These are phyloP conservation scores for Aphanomyces astaci DNA, from an alignment of 352 stramenopile species.

Conservation along the genomic window DNA sequence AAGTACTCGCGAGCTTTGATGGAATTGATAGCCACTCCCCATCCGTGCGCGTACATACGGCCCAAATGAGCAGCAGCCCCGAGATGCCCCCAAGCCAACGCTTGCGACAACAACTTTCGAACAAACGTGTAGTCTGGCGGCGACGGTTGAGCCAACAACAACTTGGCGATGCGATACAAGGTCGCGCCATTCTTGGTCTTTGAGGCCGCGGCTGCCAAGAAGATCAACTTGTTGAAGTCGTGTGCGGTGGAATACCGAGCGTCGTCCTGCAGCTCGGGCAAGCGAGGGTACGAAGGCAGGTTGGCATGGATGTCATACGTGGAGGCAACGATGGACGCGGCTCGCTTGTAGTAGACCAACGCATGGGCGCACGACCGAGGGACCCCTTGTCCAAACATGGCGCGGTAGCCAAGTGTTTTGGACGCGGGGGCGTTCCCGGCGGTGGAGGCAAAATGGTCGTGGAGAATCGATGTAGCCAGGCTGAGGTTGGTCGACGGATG, in stretches of 20 bases:
- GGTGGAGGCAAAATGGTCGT: constrained; percentile 52
- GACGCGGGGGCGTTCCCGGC: constrained; percentile 34
- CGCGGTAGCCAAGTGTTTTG: constrained; percentile 67
- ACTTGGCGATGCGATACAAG: constrained; percentile 38
- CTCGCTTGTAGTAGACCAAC: constrained; percentile 67
- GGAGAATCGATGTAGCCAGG: constrained; percentile 29
- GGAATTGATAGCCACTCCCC: constrained; percentile 33
- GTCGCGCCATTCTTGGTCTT: constrained; percentile 27
- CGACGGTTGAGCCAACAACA: constrained; percentile 46
- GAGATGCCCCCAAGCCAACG: constrained; percentile 32
- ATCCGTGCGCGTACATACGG: constrained; percentile 54
- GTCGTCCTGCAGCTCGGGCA: not conserved
- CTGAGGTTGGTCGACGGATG: constrained; percentile 18
- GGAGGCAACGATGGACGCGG: constrained; percentile 29
- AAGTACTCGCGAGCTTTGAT: constrained; percentile 38
- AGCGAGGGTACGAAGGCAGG: not conserved
- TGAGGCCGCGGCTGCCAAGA: not conserved
- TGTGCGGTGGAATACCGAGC: not conserved
- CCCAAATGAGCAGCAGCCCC: constrained; percentile 46
- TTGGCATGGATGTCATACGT: constrained; percentile 1
- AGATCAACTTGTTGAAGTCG: constrained; percentile 18
- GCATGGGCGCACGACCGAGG: constrained; percentile 44
- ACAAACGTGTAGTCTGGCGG: constrained; percentile 24
- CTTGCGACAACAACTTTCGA: constrained; percentile 34
- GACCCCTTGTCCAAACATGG: constrained; percentile 44